Conservation (phyloP, 768 basidiomycete genomes). For the Mycena crocata region DNA sequence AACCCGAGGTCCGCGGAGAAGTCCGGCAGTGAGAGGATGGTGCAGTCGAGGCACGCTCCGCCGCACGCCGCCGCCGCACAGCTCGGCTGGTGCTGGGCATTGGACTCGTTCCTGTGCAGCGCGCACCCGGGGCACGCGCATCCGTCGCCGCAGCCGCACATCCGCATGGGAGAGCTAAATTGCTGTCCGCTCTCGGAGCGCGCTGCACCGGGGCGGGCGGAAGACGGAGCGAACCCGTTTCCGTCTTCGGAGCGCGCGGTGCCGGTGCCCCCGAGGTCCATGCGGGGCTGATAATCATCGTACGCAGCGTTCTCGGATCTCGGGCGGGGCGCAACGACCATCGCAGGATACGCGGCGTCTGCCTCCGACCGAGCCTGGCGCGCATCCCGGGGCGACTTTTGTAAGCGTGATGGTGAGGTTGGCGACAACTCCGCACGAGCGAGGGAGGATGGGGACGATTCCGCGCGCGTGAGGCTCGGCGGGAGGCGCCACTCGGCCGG, state of each 20-base stretch:
- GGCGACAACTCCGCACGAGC: neutral
- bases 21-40: conserved; percentile 52
- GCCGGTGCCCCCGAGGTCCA: too few species aligned
- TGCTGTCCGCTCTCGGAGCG: conserved; percentile 1
- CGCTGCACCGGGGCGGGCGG: neutral
- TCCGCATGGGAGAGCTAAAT: too few species aligned
- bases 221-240: neutral
- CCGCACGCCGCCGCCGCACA: conserved; percentile 51
- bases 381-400: too few species aligned
- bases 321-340: too few species aligned
- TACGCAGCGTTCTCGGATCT: too few species aligned
- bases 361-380: too few species aligned
- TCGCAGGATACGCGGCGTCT: too few species aligned
- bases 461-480: conserved; percentile 22
- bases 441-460: neutral
- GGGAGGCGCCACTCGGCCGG: conserved; percentile 24
- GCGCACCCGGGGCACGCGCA: conserved; percentile 76
- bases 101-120: conserved; percentile 57
- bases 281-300: too few species aligned
- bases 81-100: conserved; percentile 49
- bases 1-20: conserved; percentile 3
- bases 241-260: neutral
- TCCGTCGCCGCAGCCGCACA: conserved; percentile 71
- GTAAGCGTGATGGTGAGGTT: neutral
- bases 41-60: conserved; percentile 71